Evolutionary conservation across 2,329 filamentous ascomycete genomes (phyloP), one percentile per base, ranked within the genome.

Genomic region (Diaporthe eres): DNA sequence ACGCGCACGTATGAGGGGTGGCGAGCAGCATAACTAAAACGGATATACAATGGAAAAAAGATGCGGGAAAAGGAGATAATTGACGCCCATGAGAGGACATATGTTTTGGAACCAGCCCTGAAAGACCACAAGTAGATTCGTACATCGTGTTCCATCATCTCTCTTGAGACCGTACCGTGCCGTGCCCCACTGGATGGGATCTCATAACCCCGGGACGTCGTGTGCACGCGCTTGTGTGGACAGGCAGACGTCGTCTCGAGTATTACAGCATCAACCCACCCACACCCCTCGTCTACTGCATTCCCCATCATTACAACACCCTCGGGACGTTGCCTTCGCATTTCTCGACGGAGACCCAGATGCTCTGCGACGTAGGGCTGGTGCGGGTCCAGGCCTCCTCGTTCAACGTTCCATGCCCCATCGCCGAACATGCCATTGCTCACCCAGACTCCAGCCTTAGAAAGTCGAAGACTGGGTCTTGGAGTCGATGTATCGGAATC

Each of bases 401-500:
- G 67, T 47, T 39, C 22, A n/a, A 58, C 53, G 39, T 37, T 44
- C 51, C 49, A 28, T 57, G 1, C 13, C 34, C 9, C 22, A 19
- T n/a, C 12, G 31, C n/a, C 9, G 22, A 34, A 53, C 57, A 22
- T 28, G 34, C 22, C 44, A 19, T 51, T 44, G 44, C 63, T 49
- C 28, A 31, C 9, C 25, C 15, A 39, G 5, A 37, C 44, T 6
- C 19, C 25, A 71, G 49, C 34, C 57, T 81, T 86, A 89, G 82
- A 90, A 90, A 44, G 87, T 84, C 84, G 77, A 83, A 84, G 78
- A 86, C 85, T 71, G 92, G 91, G 77, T 85, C 90, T 97, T 97
- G 88, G 95, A 92, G 81, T 96, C 94, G 80, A 97, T 96, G 81
- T 94, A 89, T 76, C 92, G 90, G 86, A 95, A 97, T 76, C 94